phyloP scores from a whole-genome alignment of 306 rosid species.

The Rubus idaeus region DNA sequence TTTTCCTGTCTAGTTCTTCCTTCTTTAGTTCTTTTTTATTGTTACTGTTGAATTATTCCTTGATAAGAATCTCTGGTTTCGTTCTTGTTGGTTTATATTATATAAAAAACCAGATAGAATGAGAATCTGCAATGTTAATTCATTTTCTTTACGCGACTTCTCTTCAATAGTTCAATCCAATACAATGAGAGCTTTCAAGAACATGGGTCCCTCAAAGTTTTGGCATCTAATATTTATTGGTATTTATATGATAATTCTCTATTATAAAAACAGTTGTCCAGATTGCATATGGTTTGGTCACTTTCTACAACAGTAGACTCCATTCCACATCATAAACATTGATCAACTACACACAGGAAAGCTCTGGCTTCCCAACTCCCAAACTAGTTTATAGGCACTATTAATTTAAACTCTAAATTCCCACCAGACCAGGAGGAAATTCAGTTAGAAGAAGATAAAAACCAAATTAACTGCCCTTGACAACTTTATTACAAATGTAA shows the following conservation, averaged over 20 bases:
- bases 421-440: not conserved
- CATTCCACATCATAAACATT: not conserved
- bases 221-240: not conserved
- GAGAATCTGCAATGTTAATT: not conserved
- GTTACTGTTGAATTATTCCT: not conserved
- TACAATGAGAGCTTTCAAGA: not conserved
- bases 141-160: not conserved
- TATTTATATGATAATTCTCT: not conserved
- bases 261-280: not conserved
- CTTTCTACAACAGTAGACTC: not conserved
- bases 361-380: not conserved
- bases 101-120: not conserved
- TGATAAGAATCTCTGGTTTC: not conserved
- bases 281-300: constrained; percentile 2
- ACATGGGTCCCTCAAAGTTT: constrained; percentile 10
- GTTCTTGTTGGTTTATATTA: not conserved
- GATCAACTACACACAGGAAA: not conserved
- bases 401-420: not conserved
- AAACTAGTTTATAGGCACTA: not conserved
- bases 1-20: not conserved
- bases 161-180: not conserved
- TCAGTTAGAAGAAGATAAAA: not conserved
- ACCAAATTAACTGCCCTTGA: not conserved
- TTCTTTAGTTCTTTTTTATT: not conserved
- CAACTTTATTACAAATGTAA: not conserved